These are phyloP conservation scores for Phytophthora litchii DNA, from an alignment of 352 stramenopile genomes.

Conservation along the genomic window DNA sequence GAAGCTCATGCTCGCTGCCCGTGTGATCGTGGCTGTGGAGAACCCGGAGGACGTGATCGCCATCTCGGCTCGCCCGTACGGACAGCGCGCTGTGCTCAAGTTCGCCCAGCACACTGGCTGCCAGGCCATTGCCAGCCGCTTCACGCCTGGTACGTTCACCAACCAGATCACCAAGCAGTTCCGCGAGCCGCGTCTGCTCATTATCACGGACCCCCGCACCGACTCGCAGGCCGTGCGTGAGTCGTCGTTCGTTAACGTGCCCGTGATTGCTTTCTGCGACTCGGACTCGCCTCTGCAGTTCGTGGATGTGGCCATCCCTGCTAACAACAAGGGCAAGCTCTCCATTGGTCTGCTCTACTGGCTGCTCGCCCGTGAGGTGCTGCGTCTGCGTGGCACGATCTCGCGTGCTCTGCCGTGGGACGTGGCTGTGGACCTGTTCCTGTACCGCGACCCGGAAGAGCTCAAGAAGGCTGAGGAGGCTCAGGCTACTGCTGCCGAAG, in stretches of 20 bases:
- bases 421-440: conserved; percentile 99
- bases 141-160: conserved; percentile 99
- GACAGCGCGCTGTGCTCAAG: conserved; percentile 99
- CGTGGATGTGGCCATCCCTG: conserved; percentile 99
- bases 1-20: conserved; percentile 99
- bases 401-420: conserved; percentile 96
- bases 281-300: conserved; percentile 99
- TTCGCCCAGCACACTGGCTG: conserved; percentile 99
- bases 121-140: conserved; percentile 98
- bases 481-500: conserved; percentile 86
- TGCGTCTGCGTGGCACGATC: conserved; percentile 97
- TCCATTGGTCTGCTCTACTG: conserved; percentile 99
- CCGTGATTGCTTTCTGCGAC: conserved; percentile 99
- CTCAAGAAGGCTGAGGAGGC: conserved; percentile 99
- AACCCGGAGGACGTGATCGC: conserved; percentile 99
- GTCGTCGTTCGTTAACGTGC: conserved; percentile 99
- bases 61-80: conserved; percentile 98
- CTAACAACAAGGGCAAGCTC: conserved; percentile 99
- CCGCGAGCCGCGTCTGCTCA: conserved; percentile 98
- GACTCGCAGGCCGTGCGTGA: conserved; percentile 98
- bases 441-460: conserved; percentile 99
- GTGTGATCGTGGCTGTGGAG: conserved; percentile 99
- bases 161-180: conserved; percentile 99
- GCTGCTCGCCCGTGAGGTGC: conserved; percentile 98
- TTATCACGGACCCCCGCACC: conserved; percentile 99